Evolutionary conservation across 371 early-diverging fungal species (phyloP), one percentile per base, ranked within the genome.

Genomic region (Mortierella sp.): DNA sequence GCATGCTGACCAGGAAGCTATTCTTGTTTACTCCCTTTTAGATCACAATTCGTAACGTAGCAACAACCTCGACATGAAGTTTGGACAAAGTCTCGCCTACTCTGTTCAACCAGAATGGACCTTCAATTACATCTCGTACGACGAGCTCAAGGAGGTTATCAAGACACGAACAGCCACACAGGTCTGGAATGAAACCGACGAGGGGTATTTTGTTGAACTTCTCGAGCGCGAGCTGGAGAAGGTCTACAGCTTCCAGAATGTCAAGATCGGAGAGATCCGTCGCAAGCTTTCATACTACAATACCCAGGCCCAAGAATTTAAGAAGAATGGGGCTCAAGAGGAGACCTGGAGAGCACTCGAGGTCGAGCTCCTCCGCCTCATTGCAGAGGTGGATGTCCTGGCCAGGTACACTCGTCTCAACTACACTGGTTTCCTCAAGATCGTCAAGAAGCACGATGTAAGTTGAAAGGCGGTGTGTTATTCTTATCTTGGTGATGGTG

Each of bases 401-500:
- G 93, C 96, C 53, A 95, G 95, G 83, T 99, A 94, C 79, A 92
- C 95, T 9, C 88, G 98, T 23, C 84, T 98, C 61, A 99, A 99
- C 85, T 96, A 96, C 76, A 93, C 97, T 38, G 99, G 96, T 18
- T 98, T 98, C 71, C 83, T 97, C 62, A 98, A 97, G 86, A 95
- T 98, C 66, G 89, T 99, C 74, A 98, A 97, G 83, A 98, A 98
- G 83, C 97, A 98, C 82, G 99, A 98, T 87, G 88, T 87, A 87
- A 83, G 83, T 78, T 34, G 34, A 10, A 3, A 10, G 14, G 30
- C 13, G 6, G 31, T 38, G 24, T 49, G 54, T 45, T 55, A 55
- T 55, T 55, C 45, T 45, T 47, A 47, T 45, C 48, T 2, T 41
- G 18, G 13, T 49, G 27, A 10, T 19, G 26, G 10, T 10, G 34